Evolutionary conservation across 139 green algal genomes (phyloP).

Genomic region (Picochlorum sp.): DNA sequence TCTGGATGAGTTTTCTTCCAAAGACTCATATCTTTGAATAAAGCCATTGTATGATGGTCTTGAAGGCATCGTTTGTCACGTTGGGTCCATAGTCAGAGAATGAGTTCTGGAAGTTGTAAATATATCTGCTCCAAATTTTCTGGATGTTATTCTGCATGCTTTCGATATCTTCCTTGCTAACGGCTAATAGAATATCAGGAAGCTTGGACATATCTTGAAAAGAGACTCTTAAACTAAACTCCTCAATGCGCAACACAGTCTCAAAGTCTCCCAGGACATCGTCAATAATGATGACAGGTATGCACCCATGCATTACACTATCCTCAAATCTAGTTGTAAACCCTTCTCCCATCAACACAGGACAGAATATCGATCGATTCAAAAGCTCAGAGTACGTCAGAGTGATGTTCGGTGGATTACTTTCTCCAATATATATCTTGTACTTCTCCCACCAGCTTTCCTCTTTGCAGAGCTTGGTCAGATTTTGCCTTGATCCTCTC

Average conservation of each 20-base stretch:
- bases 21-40: not conserved
- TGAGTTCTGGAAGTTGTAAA: conserved; percentile 10
- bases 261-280: conserved; percentile 24
- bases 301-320: conserved; percentile 57
- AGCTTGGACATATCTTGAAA: conserved; percentile 33
- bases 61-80: conserved; percentile 46
- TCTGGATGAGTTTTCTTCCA: too few relatives aligned
- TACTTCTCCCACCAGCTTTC: conserved; percentile 28
- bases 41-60: conserved; percentile 52
- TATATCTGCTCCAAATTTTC: conserved; percentile 41
- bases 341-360: conserved; percentile 38
- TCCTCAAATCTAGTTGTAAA: conserved; percentile 52
- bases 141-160: conserved; percentile 25
- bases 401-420: not conserved
- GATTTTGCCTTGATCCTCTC: conserved; percentile 11
- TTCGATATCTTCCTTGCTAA: conserved; percentile 17
- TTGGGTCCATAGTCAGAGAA: not conserved
- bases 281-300: conserved; percentile 51
- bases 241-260: conserved; percentile 14
- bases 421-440: conserved; percentile 31
- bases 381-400: conserved; percentile 29
- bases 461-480: conserved; percentile 9
- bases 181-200: conserved; percentile 32
- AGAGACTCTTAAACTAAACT: conserved; percentile 30
- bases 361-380: conserved; percentile 32